phyloP scores from a whole-genome alignment of 2,329 filamentous ascomycete species.

The Fusarium sp. region DNA sequence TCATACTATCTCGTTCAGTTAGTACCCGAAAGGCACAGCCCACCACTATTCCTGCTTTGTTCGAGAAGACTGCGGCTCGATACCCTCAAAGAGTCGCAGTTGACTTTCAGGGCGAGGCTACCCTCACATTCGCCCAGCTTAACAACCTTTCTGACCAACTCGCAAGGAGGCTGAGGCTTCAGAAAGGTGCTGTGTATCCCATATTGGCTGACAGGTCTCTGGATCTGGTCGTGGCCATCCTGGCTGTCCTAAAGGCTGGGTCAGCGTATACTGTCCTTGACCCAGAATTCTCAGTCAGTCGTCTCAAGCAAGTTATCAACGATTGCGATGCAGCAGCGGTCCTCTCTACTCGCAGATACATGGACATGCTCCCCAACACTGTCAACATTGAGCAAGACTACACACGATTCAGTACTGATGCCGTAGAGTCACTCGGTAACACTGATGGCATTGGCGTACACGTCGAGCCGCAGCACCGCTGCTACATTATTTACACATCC shows the following conservation, averaged over 20 bases:
- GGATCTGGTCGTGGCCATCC: slow-evolving; percentile 25
- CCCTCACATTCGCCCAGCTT: neutral
- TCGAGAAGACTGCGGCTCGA: neutral
- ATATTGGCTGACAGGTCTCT: slow-evolving; percentile 9
- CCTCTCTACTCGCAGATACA: neutral
- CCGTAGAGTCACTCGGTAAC: rapidly evolving
- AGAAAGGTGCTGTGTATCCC: neutral
- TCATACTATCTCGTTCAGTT: neutral
- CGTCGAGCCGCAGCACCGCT: neutral
- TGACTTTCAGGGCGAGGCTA: neutral
- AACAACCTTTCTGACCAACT: neutral
- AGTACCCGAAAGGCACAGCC: neutral
- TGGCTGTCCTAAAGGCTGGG: slow-evolving; percentile 38
- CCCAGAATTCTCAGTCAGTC: slow-evolving; percentile 20
- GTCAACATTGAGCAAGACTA: neutral
- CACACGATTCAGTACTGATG: rapidly evolving
- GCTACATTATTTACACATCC: slow-evolving; percentile 40
- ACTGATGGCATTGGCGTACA: neutral
- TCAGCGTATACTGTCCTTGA: slow-evolving; percentile 33
- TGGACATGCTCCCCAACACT: neutral
- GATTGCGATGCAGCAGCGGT: slow-evolving; percentile 17
- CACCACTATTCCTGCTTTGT: neutral
- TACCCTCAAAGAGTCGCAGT: neutral
- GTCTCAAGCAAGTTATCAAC: slow-evolving; percentile 23
- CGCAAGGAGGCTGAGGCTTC: neutral